Evolutionary conservation across 1,284 basidiomycete species (phyloP), one percentile per base, ranked within the genome.

Genomic region (Violaceomyces palustris): DNA sequence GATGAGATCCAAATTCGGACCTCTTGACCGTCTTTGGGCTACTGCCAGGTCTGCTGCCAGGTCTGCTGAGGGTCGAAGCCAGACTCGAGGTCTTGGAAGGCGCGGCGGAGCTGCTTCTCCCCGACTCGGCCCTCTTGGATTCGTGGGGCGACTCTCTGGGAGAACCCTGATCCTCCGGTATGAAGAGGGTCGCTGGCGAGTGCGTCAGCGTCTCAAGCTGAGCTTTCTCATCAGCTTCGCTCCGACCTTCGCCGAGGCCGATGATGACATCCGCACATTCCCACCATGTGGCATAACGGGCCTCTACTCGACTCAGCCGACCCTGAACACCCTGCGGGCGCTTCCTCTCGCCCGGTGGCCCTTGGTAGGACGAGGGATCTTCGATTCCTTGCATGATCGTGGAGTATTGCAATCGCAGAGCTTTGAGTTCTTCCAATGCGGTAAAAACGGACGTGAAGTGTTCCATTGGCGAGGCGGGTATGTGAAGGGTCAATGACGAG

Each of bases 241-340:
- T 38, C 6, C 54, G 42, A 6, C 63, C 63, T 21, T 66, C 47
- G 2, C 57, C 63, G 1, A 66, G 38, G 1, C 57, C 61, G 15
- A 66, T 57, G 14, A 66, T 49, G 10, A 66, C 63, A 14, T 66
- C 63, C 12, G 63, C 63, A 21, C 60, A 63, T 12, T 66, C 63
- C 18, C 63, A 50, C 63, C 63, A 66, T 9, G 24, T 25, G 7
- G 36, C 30, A 25, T 30, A 36, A 17, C 17, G 19, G 17, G 27
- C n/a, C 19, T 45, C 42, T 15, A 45, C 17, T n/a, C 14, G 12
- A 31, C 23, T 12, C 10, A 40, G 22, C 15, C n/a, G n/a, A n/a
- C n/a, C n/a, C n/a, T n/a, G n/a, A n/a, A n/a, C n/a, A n/a, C n/a
- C n/a, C 52, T 60, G 23, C 39, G 39, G 11, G 47, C 38, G 14